These are phyloP conservation scores for Penicillium paradoxum DNA, from an alignment of 495 filamentous ascomycete genomes.

Conservation along the genomic window DNA sequence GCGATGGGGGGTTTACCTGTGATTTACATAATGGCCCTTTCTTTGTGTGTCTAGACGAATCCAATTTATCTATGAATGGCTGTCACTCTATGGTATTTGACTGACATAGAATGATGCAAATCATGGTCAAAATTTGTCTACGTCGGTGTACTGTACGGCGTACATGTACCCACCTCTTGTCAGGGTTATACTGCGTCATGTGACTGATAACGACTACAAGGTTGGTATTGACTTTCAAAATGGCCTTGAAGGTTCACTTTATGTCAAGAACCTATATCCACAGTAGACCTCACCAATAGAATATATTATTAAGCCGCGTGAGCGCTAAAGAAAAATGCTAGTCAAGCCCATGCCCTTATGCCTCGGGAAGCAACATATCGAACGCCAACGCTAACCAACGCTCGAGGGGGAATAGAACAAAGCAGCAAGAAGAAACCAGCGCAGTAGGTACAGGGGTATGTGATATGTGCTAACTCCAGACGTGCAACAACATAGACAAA, in stretches of 20 bases:
- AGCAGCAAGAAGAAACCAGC: not conserved
- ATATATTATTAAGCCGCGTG: conserved; percentile 1
- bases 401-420: conserved; percentile 8
- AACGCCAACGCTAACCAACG: conserved; percentile 15
- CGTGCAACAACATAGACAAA: not conserved
- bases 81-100: not conserved
- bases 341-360: not conserved
- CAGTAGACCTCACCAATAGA: not conserved
- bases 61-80: conserved; percentile 19
- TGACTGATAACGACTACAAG: too few relatives aligned
- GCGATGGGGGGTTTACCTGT: conserved; percentile 20
- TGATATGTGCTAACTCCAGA: conserved; percentile 5
- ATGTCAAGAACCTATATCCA: not conserved
- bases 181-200: conserved; percentile 1
- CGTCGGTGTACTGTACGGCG: too few relatives aligned
- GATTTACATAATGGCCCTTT: conserved; percentile 22
- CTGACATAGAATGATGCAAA: not conserved
- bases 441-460: too few relatives aligned
- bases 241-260: not conserved
- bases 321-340: not conserved
- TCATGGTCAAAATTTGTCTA: too few relatives aligned
- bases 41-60: conserved; percentile 23
- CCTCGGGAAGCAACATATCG: conserved; percentile 7
- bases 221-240: not conserved
- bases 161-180: not conserved